phyloP scores from a whole-genome alignment of 2,329 filamentous ascomycete species.

The Xylariales sp. region DNA sequence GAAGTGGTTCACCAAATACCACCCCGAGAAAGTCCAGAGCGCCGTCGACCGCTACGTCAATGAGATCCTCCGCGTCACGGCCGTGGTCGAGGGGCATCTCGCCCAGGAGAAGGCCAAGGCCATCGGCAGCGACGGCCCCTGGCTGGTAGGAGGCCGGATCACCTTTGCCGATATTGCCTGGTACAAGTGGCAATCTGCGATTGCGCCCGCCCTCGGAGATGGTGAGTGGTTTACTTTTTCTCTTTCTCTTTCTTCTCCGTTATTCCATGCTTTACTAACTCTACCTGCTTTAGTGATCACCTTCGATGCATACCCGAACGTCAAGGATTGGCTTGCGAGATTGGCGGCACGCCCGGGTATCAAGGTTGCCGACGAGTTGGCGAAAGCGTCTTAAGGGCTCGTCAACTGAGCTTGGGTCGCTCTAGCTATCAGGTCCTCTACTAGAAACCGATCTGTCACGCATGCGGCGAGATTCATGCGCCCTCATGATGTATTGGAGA shows the following conservation, averaged over 20 bases:
- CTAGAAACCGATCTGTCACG: too few relatives aligned
- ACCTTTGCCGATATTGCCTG: slow-evolving; percentile 41
- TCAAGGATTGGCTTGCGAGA: slow-evolving; percentile 34
- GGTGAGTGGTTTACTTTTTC: slow-evolving; percentile 18
- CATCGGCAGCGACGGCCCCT: slow-evolving; percentile 26
- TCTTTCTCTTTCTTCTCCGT: not conserved
- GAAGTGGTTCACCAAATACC: slow-evolving; percentile 55
- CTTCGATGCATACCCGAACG: slow-evolving; percentile 29
- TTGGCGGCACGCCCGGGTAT: slow-evolving; percentile 16
- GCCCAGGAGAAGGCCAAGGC: slow-evolving; percentile 37
- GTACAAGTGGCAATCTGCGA: slow-evolving; percentile 33
- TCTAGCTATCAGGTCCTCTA: not conserved
- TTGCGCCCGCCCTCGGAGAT: not conserved
- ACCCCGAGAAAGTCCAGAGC: slow-evolving; percentile 56
- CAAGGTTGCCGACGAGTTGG: slow-evolving; percentile 15
- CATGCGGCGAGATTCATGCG: not conserved
- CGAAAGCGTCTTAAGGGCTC: not conserved
- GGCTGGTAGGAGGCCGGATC: slow-evolving; percentile 39
- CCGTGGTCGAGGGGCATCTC: slow-evolving; percentile 57
- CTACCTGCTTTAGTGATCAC: slow-evolving; percentile 9
- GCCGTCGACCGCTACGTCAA: slow-evolving; percentile 58
- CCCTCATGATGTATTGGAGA: too few relatives aligned
- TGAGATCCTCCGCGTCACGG: slow-evolving; percentile 57
- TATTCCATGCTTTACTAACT: not conserved
- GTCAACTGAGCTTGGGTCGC: too few relatives aligned